Evolutionary conservation across 805 yeast genomes (phyloP), one percentile per base, ranked within the genome.

Genomic region (Candida sanyiensis): DNA sequence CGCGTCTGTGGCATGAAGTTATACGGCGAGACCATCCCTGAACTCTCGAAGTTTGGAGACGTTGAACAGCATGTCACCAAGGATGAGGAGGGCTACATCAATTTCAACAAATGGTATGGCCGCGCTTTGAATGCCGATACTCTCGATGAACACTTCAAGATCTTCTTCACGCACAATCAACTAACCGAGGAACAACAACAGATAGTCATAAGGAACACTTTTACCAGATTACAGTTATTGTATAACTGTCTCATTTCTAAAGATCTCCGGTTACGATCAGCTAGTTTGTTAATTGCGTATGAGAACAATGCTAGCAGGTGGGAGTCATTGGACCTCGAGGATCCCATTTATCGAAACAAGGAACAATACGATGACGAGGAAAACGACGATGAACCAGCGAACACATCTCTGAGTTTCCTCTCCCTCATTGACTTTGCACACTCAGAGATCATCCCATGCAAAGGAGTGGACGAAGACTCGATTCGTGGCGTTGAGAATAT

Each of bases 391-490:
- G 54, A 71, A 0, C 10, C 22, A 9, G 3, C 6, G 17, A 31
- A 31, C n/a, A 16, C 32, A 6, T 10, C 43, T 7, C 56, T 85
- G 35, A 80, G 89, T 44, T 62, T 74, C 6, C 62, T 87, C 37
- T 70, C 77, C 27, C 51, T 89, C 35, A 87, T 93, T 6, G 98
- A 93, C 59, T 88, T 93, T 66, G 97, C 97, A 1, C 97, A 93
- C 57, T 75, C 96, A 0, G 72, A 64, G 44, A 62, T 73, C 42
- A 68, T 72, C 0, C 77, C 79, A 0, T 84, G 82, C 0, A 42
- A 70, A 41, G 87, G 88, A 0, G 73, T 73, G 15, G 97, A 88
- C 58, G 83, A 75, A 33, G 83, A 84, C 52, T 62, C 80, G 3
- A 56, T 87, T 3, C 63, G 61, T 11, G 97, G 97, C 0, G 63